Conservation (phyloP, 345 rosid genomes). For the Xanthoceras sorbifolium region DNA sequence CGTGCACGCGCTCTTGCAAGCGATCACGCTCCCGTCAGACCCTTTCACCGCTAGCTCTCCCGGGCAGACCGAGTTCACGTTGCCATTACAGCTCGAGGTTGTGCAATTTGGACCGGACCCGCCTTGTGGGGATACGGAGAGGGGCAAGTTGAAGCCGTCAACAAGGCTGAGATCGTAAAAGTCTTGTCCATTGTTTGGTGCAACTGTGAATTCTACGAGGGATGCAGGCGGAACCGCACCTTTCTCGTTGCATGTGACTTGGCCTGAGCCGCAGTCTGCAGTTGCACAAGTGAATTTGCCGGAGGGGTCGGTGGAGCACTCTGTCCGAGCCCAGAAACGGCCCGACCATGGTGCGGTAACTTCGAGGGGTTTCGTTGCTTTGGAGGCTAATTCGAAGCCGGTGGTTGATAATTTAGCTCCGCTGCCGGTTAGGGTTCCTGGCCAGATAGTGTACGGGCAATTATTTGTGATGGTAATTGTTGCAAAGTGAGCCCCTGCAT, state of each 20-base stretch:
- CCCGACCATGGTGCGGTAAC: constrained; percentile 43
- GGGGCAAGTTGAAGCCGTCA: constrained; percentile 47
- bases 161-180: constrained; percentile 50
- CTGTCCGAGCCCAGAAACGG: constrained; percentile 51
- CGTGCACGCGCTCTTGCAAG: constrained; percentile 52
- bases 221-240: constrained; percentile 40
- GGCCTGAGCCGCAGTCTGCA: constrained; percentile 54
- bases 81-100: constrained; percentile 25
- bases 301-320: constrained; percentile 34
- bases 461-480: constrained; percentile 49
- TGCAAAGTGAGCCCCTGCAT: constrained; percentile 26
- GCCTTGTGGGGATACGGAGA: constrained; percentile 37
- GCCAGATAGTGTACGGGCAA: constrained; percentile 58
- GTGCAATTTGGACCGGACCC: constrained; percentile 13
- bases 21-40: constrained; percentile 30
- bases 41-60: constrained; percentile 33
- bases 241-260: constrained; percentile 38
- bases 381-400: constrained; percentile 48
- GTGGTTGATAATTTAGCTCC: constrained; percentile 34
- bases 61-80: constrained; percentile 50
- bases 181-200: constrained; percentile 27
- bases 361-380: constrained; percentile 21
- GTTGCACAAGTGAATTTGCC: constrained; percentile 43
- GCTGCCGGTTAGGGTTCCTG: constrained; percentile 30
- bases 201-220: constrained; percentile 42